Evolutionary conservation across 2,329 filamentous ascomycete genomes (phyloP).

Genomic region (Rhynchosporium agropyri): DNA sequence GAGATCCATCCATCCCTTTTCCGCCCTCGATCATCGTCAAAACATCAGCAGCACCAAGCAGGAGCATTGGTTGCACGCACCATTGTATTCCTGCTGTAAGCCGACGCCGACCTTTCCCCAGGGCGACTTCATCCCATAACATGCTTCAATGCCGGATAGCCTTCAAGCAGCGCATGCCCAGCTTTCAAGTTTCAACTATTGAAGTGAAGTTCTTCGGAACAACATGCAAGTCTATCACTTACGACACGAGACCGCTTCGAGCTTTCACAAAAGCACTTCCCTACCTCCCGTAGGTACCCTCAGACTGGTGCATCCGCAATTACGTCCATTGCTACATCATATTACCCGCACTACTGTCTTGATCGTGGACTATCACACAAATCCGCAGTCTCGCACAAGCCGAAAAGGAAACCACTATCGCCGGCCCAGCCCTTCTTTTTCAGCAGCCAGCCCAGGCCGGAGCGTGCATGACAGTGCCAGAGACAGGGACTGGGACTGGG

Average conservation of each 20-base stretch:
- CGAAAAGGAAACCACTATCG: neutral
- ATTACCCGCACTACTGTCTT: slow-evolving; percentile 15
- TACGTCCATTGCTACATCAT: neutral
- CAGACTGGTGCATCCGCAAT: slow-evolving; percentile 7
- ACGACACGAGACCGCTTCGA: neutral
- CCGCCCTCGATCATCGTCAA: too few relatives aligned
- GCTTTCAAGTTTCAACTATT: neutral
- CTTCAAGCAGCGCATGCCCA: slow-evolving; percentile 15
- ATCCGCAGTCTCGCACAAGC: neutral
- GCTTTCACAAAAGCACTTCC: neutral
- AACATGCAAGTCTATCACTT: slow-evolving; percentile 4
- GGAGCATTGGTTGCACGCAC: too few relatives aligned
- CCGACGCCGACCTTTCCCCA: too few relatives aligned
- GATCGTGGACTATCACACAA: slow-evolving; percentile 9
- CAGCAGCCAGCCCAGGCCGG: slow-evolving; percentile 5
- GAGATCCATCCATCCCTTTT: neutral
- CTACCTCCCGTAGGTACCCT: neutral
- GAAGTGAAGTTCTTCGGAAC: slow-evolving; percentile 8
- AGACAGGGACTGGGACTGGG: slow-evolving; percentile 7
- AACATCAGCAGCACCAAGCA: too few relatives aligned
- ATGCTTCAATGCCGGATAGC: neutral
- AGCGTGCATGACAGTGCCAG: slow-evolving; percentile 15
- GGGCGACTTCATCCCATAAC: neutral
- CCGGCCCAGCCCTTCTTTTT: slow-evolving; percentile 1
- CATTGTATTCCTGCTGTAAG: too few relatives aligned